A percentile compares a stretch with the other conserved stretches of the same genome.
phyloP scores from a whole-genome alignment of 345 rosid species.

The Linum usitatissimum region DNA sequence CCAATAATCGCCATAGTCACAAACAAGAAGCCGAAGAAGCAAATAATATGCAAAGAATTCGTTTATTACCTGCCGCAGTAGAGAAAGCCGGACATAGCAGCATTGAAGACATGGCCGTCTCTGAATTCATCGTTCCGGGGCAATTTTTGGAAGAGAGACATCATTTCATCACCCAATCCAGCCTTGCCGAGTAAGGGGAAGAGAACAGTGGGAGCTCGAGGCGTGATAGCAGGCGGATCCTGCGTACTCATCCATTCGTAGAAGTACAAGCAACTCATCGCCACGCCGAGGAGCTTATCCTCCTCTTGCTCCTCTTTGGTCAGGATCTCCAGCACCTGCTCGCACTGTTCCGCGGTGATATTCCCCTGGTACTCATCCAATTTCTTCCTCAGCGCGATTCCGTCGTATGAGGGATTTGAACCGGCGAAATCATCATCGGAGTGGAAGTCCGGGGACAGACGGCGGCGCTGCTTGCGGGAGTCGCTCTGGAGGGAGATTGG shows the following conservation, averaged over 20 bases:
- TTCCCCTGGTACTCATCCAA: slow-evolving; percentile 36
- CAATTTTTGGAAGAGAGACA: slow-evolving; percentile 49
- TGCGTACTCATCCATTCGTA: slow-evolving; percentile 84
- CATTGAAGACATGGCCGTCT: slow-evolving; percentile 64
- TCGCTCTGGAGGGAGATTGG: no score
- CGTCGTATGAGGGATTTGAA: no score
- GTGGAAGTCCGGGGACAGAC: no score
- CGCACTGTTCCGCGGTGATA: slow-evolving; percentile 36
- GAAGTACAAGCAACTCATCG: slow-evolving; percentile 47
- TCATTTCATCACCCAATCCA: slow-evolving; percentile 43
- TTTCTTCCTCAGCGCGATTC: slow-evolving; percentile 19
- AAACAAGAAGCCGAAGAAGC: background rate
- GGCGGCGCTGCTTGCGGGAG: no score
- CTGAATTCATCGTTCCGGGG: slow-evolving; percentile 43
- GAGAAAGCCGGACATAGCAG: slow-evolving; percentile 65
- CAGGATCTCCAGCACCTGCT: slow-evolving; percentile 48
- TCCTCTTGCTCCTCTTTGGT: slow-evolving; percentile 19
- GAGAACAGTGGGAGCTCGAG: slow-evolving; percentile 58
- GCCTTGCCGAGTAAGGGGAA: slow-evolving; percentile 59
- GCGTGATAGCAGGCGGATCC: slow-evolving; percentile 50
- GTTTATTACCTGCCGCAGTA: slow-evolving; percentile 42
- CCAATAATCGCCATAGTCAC: background rate
- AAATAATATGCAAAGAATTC: background rate
- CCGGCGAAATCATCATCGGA: no score
- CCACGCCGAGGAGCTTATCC: slow-evolving; percentile 20